These are phyloP conservation scores for Trifolium pratense DNA, from an alignment of 306 rosid genomes.

Conservation along the genomic window DNA sequence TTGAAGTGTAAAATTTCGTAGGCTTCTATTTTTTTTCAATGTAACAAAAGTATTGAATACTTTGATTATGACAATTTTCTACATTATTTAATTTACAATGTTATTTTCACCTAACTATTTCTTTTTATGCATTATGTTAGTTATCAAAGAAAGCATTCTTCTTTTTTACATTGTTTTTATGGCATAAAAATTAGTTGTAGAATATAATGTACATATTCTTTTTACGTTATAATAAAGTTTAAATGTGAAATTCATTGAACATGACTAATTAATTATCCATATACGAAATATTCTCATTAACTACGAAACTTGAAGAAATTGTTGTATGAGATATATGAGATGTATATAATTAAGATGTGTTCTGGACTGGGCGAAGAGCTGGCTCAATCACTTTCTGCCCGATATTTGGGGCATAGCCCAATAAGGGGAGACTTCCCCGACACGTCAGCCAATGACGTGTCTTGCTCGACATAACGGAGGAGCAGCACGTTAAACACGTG, in stretches of 20 bases:
- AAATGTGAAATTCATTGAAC: too few relatives aligned
- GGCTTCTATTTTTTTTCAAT: not conserved
- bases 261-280: too few relatives aligned
- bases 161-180: not conserved
- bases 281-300: too few relatives aligned
- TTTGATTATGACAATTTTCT: slow-evolving; percentile 9
- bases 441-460: too few relatives aligned
- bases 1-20: not conserved
- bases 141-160: not conserved
- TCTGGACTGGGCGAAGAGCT: too few relatives aligned
- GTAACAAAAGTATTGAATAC: not conserved
- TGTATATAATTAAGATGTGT: too few relatives aligned
- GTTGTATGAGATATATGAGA: not conserved
- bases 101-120: not conserved
- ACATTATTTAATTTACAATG: not conserved
- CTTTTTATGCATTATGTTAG: not conserved
- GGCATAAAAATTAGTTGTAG: not conserved
- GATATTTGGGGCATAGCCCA: too few relatives aligned
- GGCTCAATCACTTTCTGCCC: too few relatives aligned
- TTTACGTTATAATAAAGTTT: too few relatives aligned
- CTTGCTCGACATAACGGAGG: too few relatives aligned
- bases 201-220: not conserved
- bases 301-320: not conserved
- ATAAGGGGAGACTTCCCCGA: too few relatives aligned
- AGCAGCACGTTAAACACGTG: too few relatives aligned